These are phyloP conservation scores for Naganishia onofrii DNA, from an alignment of 768 basidiomycete species.

Conservation along the genomic window DNA sequence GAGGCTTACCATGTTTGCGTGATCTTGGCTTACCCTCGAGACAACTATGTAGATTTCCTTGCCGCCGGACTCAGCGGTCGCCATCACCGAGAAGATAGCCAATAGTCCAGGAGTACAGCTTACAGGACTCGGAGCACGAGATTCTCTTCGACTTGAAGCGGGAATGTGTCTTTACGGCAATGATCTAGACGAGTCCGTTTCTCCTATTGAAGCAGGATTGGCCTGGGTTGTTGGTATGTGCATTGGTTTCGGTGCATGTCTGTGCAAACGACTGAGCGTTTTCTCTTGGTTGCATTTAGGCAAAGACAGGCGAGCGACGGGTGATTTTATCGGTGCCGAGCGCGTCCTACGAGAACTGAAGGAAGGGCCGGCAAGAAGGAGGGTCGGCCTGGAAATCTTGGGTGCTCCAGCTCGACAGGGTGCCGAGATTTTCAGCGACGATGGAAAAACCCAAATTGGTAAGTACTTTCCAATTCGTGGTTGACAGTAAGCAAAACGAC, in stretches of 20 bases:
- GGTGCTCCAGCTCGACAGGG: slow-evolving; percentile 89
- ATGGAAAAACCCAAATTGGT: slow-evolving; percentile 64
- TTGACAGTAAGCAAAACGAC: neutral
- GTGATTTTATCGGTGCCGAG: slow-evolving; percentile 72
- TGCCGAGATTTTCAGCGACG: slow-evolving; percentile 66
- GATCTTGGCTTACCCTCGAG: too few relatives aligned
- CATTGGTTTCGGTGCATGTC: neutral
- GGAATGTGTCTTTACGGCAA: slow-evolving; percentile 96
- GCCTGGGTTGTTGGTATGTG: slow-evolving; percentile 85
- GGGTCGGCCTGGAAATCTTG: slow-evolving; percentile 78
- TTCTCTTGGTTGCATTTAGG: slow-evolving; percentile 55
- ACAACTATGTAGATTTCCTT: too few relatives aligned
- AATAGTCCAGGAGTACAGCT: slow-evolving; percentile 69
- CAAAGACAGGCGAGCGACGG: slow-evolving; percentile 69
- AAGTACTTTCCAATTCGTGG: slow-evolving; percentile 36
- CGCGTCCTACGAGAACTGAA: slow-evolving; percentile 71
- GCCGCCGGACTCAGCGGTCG: slow-evolving; percentile 70
- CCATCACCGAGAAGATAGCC: slow-evolving; percentile 65
- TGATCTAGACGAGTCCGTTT: slow-evolving; percentile 81
- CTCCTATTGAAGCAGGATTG: slow-evolving; percentile 85
- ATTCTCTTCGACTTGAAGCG: slow-evolving; percentile 90
- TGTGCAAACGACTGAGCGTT: neutral
- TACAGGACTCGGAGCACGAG: slow-evolving; percentile 85
- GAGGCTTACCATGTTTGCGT: too few relatives aligned
- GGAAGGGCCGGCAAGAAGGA: slow-evolving; percentile 69